Percentiles rank a stretch among this genome's conserved stretches.
Evolutionary conservation across 495 filamentous ascomycete species (phyloP).

Genomic region (Penicillium canariense): DNA sequence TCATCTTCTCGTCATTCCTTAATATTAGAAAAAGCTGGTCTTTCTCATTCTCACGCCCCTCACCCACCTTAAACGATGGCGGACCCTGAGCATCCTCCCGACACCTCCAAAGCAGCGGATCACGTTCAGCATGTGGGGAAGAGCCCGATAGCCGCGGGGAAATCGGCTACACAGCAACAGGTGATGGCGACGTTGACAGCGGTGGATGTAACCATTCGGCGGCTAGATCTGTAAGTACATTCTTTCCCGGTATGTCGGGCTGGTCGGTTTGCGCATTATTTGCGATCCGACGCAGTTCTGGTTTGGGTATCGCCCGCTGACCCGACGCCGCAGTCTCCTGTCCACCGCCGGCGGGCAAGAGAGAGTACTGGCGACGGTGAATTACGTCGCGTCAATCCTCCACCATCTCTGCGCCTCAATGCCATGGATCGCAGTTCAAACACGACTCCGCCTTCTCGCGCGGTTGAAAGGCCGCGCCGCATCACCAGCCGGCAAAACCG

Average conservation of each 20-base stretch:
- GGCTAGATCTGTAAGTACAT: slow-evolving; percentile 36
- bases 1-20: slow-evolving; percentile 1
- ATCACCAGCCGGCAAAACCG: slow-evolving; percentile 16
- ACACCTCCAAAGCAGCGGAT: slow-evolving; percentile 4
- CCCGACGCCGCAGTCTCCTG: slow-evolving; percentile 26
- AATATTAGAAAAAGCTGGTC: slow-evolving; percentile 9
- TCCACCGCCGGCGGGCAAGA: slow-evolving; percentile 38
- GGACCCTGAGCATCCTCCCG: slow-evolving; percentile 12
- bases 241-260: neutral
- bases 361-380: slow-evolving; percentile 34
- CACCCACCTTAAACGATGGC: slow-evolving; percentile 14
- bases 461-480: slow-evolving; percentile 28
- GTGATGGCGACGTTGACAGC: slow-evolving; percentile 32
- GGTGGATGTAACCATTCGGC: slow-evolving; percentile 36
- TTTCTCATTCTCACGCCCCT: slow-evolving; percentile 3
- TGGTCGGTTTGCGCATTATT: neutral
- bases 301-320: slow-evolving; percentile 6
- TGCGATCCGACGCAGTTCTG: neutral
- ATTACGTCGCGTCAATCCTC: slow-evolving; percentile 40
- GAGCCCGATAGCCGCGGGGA: slow-evolving; percentile 27
- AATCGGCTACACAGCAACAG: slow-evolving; percentile 23
- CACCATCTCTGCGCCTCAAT: slow-evolving; percentile 42
- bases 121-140: slow-evolving; percentile 27
- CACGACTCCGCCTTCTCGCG: slow-evolving; percentile 36
- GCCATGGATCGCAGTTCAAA: slow-evolving; percentile 37